phyloP scores from a whole-genome alignment of 2,329 filamentous ascomycete species.

The Dothistroma septosporum region DNA sequence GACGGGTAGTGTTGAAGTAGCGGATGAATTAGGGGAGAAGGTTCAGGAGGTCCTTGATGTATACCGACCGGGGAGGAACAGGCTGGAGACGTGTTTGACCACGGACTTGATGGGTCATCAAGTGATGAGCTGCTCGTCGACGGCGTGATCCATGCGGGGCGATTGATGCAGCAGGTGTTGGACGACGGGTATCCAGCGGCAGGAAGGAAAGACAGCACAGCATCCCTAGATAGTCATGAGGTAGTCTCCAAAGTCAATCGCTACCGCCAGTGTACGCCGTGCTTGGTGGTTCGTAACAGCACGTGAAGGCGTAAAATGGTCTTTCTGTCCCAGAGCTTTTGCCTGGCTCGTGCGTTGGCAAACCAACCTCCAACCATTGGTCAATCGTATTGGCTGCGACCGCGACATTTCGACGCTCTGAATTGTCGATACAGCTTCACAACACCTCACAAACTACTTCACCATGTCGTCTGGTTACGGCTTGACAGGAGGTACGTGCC shows the following conservation, averaged over 20 bases:
- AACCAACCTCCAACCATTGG: neutral
- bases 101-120: constrained; percentile 5
- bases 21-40: neutral
- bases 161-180: neutral
- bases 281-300: neutral
- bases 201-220: neutral
- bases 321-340: neutral
- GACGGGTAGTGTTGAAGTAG: constrained; percentile 1
- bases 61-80: neutral
- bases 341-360: neutral
- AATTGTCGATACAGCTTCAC: neutral
- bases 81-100: neutral
- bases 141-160: neutral
- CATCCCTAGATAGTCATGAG: neutral
- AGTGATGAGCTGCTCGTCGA: neutral
- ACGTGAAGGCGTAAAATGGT: neutral
- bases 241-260: neutral
- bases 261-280: neutral
- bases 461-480: constrained; percentile 79
- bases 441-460: constrained; percentile 3
- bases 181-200: neutral
- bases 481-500: constrained; percentile 67
- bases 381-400: neutral
- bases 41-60: neutral
- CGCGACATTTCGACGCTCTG: neutral